phyloP scores from a whole-genome alignment of 768 basidiomycete genomes.

The Amanita thiersii region DNA sequence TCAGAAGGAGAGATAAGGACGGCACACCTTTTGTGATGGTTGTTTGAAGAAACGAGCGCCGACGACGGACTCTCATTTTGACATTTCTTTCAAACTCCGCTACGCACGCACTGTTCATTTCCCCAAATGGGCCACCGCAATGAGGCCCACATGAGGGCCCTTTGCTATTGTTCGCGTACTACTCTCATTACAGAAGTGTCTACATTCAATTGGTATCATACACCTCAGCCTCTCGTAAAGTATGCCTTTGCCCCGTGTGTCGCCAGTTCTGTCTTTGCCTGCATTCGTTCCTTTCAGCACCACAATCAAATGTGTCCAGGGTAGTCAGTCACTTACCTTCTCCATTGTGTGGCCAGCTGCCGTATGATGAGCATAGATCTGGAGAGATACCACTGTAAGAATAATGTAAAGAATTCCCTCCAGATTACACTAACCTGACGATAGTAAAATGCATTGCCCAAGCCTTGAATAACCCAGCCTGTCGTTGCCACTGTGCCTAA shows the following conservation, averaged over 20 bases:
- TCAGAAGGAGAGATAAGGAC: conserved; percentile 15
- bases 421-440: conserved; percentile 47
- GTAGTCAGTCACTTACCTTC: conserved; percentile 43
- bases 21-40: conserved; percentile 63
- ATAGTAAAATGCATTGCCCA: conserved; percentile 76
- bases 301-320: neutral
- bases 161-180: too few relatives aligned
- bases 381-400: conserved; percentile 9
- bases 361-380: conserved; percentile 75
- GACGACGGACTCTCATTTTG: conserved; percentile 19
- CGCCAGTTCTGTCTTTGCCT: conserved; percentile 83
- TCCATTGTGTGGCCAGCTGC: conserved; percentile 85
- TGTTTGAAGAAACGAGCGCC: conserved; percentile 40
- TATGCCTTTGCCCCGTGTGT: conserved; percentile 83
- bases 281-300: conserved; percentile 7
- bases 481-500: conserved; percentile 74
- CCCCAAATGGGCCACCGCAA: conserved; percentile 9
- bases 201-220: conserved; percentile 9
- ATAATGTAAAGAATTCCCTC: conserved; percentile 8
- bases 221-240: conserved; percentile 67
- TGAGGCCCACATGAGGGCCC: too few relatives aligned
- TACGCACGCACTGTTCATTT: conserved; percentile 27
- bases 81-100: conserved; percentile 36
- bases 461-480: conserved; percentile 83
- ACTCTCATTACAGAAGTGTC: too few relatives aligned